Evolutionary conservation across 73 alveolate species (phyloP), one percentile per base, ranked within the genome.

Genomic region (Symbiodinium natans): DNA sequence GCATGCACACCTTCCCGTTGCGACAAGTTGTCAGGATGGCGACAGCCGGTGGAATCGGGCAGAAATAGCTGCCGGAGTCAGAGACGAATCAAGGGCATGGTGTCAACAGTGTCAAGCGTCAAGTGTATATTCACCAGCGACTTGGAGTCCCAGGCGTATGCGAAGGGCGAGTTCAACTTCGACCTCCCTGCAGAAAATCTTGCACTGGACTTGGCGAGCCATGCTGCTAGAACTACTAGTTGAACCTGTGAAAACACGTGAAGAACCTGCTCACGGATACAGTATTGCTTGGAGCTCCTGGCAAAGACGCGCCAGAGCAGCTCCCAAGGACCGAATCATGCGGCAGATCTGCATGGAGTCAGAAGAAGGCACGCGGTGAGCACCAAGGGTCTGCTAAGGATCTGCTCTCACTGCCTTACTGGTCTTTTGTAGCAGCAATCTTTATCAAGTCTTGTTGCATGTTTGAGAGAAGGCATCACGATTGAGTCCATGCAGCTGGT

Each of bases 121-220:
- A 13, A 6, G 13, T 46, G 59, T 46, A 13, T 46, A 13, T n/a
- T 52, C n/a, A 52, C 23, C 31, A 21, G 71, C 31, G 71, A 29
- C 71, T 29, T 52, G n/a, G 71, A 52, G 71, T 52, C 71, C 23
- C 0, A 90, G 97, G 97, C 97, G 39, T 90, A 90, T 23, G 97
- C 97, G 41, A 71, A 71, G 97, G 97, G 97, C 17, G 97, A 90
- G 89, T 90, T 90, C 54, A 42, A 71, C 88, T 90, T 90, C 97
- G 97, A 71, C 41, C 27, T 90, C 38, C 97, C 97, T 2, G 59
- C 77, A 41, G 97, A 90, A 71, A 90, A 90, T 83, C 80, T 90
- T 19, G 97, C 33, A 27, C 41, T 39, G 68, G 13, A 52, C 77
- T 46, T 39, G 23, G 77, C 9, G 41, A 17, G 63, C 63, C 8